phyloP scores from a whole-genome alignment of 371 early-diverging fungal genomes.

The Quaeritorhiza haematococci region DNA sequence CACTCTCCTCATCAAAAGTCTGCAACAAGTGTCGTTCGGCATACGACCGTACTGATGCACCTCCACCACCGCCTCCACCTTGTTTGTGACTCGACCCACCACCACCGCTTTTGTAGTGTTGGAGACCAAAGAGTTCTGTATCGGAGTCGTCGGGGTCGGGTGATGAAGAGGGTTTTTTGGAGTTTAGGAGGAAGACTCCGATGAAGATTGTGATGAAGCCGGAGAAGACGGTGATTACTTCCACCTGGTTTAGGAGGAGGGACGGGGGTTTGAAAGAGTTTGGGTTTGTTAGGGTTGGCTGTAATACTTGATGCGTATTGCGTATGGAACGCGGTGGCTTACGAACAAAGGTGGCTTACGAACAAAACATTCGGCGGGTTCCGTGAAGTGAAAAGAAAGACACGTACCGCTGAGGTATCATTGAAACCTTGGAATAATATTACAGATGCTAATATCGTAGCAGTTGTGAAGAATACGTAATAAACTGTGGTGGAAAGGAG shows the following conservation, averaged over 20 bases:
- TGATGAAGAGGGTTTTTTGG: background rate
- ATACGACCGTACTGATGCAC: conserved; percentile 22
- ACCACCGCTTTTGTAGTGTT: conserved; percentile 14
- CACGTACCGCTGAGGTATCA: conserved; percentile 55
- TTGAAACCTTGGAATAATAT: conserved; percentile 83
- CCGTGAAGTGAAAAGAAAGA: background rate
- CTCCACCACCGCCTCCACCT: conserved; percentile 19
- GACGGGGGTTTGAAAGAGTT: background rate
- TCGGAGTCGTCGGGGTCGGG: background rate
- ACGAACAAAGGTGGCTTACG: background rate
- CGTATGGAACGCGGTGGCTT: background rate
- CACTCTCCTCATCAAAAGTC: conserved; percentile 52
- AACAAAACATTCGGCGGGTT: background rate
- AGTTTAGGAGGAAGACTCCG: conserved; percentile 76
- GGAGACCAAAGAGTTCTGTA: no score
- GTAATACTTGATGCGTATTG: background rate
- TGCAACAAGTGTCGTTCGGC: conserved; percentile 51
- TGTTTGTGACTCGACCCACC: conserved; percentile 19
- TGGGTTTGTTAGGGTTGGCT: background rate
- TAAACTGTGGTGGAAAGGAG: conserved; percentile 75
- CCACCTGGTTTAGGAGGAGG: conserved; percentile 20
- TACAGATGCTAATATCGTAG: conserved; percentile 82
- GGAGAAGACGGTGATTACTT: conserved; percentile 74
- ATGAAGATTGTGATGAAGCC: conserved; percentile 89
- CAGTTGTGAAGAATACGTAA: conserved; percentile 89